Conservation (phyloP, 1,284 basidiomycete species). For the Schizopora paradoxa region DNA sequence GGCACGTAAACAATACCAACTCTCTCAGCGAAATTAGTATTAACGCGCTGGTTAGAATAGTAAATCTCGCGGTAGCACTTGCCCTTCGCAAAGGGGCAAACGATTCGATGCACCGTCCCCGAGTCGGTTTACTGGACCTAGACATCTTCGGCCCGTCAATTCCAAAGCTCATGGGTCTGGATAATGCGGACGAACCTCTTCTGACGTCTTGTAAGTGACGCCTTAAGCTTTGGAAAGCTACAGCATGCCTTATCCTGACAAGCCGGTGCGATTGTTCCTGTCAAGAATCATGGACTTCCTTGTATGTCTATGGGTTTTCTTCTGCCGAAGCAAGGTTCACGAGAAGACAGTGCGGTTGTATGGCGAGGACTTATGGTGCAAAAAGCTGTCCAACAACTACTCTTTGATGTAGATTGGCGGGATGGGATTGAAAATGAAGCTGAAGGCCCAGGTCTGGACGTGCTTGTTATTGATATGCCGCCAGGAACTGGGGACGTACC, state of each 20-base stretch:
- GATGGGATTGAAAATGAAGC: conserved; percentile 28
- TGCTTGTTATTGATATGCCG: conserved; percentile 94
- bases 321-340: conserved; percentile 41
- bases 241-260: conserved; percentile 2
- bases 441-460: conserved; percentile 57
- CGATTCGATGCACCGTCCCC: conserved; percentile 33
- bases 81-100: conserved; percentile 45
- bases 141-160: conserved; percentile 96
- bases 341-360: conserved; percentile 75
- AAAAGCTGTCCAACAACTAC: conserved; percentile 94
- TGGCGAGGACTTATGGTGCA: conserved; percentile 99
- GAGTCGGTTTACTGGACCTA: conserved; percentile 88
- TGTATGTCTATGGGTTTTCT: conserved; percentile 98
- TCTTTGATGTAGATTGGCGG: conserved; percentile 96
- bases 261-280: conserved; percentile 79
- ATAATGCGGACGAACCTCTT: conserved; percentile 73
- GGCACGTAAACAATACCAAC: no score
- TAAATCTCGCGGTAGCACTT: conserved; percentile 80
- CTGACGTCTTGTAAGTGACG: conserved; percentile 66
- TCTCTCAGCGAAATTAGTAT: conserved; percentile 5
- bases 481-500: conserved; percentile 97
- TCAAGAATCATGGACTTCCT: conserved; percentile 85
- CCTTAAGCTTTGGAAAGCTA: background rate
- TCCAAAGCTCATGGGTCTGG: conserved; percentile 93
- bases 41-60: conserved; percentile 33